Evolutionary conservation across 2,329 filamentous ascomycete genomes (phyloP).

Genomic region (Stromatinia cepivora): DNA sequence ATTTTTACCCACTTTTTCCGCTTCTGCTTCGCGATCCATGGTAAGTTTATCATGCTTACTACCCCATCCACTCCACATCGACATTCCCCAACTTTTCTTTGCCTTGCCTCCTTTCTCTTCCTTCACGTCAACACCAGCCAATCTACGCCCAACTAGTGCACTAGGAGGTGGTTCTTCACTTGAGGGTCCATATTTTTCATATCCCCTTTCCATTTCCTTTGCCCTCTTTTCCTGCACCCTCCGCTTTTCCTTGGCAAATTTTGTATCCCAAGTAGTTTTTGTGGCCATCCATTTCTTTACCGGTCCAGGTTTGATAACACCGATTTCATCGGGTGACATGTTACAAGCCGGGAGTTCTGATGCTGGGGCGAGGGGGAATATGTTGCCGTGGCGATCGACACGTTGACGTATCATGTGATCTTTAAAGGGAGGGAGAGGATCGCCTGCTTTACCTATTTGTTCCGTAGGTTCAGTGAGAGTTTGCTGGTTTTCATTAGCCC

Average conservation of each 20-base stretch:
- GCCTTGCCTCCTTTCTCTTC: slow-evolving; percentile 53
- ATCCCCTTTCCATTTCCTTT: slow-evolving; percentile 70
- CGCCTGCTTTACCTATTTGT: slow-evolving; percentile 81
- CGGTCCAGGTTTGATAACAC: slow-evolving; percentile 75
- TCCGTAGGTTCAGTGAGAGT: slow-evolving; percentile 6
- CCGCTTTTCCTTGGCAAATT: slow-evolving; percentile 67
- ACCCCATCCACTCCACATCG: slow-evolving; percentile 84
- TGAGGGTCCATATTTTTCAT: slow-evolving; percentile 61
- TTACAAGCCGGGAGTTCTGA: slow-evolving; percentile 65
- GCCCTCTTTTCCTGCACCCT: slow-evolving; percentile 72
- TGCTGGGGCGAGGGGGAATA: slow-evolving; percentile 65
- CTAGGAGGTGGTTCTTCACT: slow-evolving; percentile 81
- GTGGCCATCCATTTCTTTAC: slow-evolving; percentile 80
- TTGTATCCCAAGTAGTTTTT: slow-evolving; percentile 71
- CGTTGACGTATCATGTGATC: slow-evolving; percentile 91
- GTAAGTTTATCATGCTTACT: slow-evolving; percentile 83
- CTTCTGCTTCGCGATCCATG: slow-evolving; percentile 58
- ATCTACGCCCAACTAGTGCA: slow-evolving; percentile 72
- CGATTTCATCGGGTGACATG: slow-evolving; percentile 65
- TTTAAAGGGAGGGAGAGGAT: slow-evolving; percentile 75
- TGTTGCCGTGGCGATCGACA: slow-evolving; percentile 74
- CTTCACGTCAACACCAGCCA: slow-evolving; percentile 48
- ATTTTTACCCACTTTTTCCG: slow-evolving; percentile 49
- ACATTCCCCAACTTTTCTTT: slow-evolving; percentile 70
- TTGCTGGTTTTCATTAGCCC: slow-evolving; percentile 25